Base-by-base conservation (phyloP, 345 rosid genomes). In the Hibiscus mutabilis region DNA sequence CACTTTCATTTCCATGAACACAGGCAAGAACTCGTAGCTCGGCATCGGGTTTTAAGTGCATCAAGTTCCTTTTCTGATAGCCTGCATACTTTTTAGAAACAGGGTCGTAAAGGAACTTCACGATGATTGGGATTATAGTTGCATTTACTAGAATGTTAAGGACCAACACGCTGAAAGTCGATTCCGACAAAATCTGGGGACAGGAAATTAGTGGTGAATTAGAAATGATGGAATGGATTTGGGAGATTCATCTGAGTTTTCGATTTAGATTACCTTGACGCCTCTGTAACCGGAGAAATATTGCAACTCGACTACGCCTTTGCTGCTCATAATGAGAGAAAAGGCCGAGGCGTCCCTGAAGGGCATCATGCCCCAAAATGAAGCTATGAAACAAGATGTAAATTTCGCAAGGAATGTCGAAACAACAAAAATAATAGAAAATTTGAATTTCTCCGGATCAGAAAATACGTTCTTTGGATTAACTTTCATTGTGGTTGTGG, bases 21-120 rank as follows among this genome's bases (percentile, higher is more conserved):
- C 88, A 86, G 6, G 81, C 70, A 18, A 87, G 78, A 19, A 84
- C 49, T 29, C 64, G 70, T 14, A 84, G 72, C 40, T 76, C 84
- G 0, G 78, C 24, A 13, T 77, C 31, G 22, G 73, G 70, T 24
- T 69, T 80, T 19, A 77, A 58, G 59, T 68, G 35, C 77, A 71
- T 63, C 52, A 83, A 47, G 75, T 79, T 74, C 33, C 81, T 75
- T 33, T 40, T 61, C 37, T 79, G 77, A 37, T 81, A 86, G 27
- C 83, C 78, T 24, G 75, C 86, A 42, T 84, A 86, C 73, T 79
- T 86, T 58, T 81, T 85, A 24, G 91, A 68, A 42, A 72, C 2
- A 0, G 86, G 84, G 51, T 87, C 85, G 42, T 84, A 81, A 66
- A 89, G 77, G 19, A 5, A 16, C 63, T 76, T 83, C 52, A 89